phyloP scores from a whole-genome alignment of 2,329 filamentous ascomycete genomes.

The Ophiosphaerella narmari region DNA sequence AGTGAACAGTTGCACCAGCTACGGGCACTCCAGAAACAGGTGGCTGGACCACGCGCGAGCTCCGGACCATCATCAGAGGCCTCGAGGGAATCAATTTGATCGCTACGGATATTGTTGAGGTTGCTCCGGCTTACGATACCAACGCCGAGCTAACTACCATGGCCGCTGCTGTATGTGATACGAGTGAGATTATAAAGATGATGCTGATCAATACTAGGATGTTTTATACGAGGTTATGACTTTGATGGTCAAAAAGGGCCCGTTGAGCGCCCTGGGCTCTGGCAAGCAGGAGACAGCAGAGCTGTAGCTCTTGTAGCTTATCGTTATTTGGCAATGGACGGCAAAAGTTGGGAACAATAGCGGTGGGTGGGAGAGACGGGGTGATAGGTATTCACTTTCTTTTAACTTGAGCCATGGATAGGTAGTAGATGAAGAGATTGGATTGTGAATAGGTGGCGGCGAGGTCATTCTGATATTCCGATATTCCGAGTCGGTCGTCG shows the following conservation, averaged over 20 bases:
- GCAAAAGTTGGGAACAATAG: too few species aligned
- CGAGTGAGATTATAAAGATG: neutral
- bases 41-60: conserved; percentile 74
- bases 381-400: too few species aligned
- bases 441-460: too few species aligned
- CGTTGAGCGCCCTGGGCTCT: conserved; percentile 59
- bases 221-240: conserved; percentile 78
- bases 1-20: conserved; percentile 64
- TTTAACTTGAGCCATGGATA: too few species aligned
- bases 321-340: too few species aligned
- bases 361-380: too few species aligned
- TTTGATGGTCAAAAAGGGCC: conserved; percentile 80
- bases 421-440: too few species aligned
- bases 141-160: conserved; percentile 76
- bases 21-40: conserved; percentile 78
- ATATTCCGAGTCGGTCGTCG: too few species aligned
- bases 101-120: conserved; percentile 74
- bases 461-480: too few species aligned
- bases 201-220: conserved; percentile 45
- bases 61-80: conserved; percentile 72
- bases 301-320: conserved; percentile 15
- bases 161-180: conserved; percentile 62
- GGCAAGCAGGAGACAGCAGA: conserved; percentile 34
- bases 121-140: conserved; percentile 73
- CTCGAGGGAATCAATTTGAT: conserved; percentile 72